Conservation (phyloP, 2,329 filamentous ascomycete species). For the Microdochium trichocladiopsis region DNA sequence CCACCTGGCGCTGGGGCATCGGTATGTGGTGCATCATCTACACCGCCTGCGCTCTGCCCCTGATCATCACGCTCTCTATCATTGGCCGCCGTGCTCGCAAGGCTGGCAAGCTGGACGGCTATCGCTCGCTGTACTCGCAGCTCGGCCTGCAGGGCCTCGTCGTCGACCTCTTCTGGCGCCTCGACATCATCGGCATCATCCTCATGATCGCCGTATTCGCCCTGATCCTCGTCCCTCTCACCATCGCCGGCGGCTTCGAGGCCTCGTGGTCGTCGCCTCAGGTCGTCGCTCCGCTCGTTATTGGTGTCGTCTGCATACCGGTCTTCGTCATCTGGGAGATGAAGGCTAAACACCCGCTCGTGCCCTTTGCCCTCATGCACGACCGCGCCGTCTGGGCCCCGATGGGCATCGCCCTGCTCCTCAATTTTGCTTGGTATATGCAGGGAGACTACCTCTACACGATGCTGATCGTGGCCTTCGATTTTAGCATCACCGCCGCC, state of each 20-base stretch:
- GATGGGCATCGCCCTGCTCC: slow-evolving; percentile 47
- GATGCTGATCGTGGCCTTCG: slow-evolving; percentile 53
- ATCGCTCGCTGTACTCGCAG: slow-evolving; percentile 19
- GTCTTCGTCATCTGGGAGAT: slow-evolving; percentile 43
- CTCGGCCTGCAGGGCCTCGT: slow-evolving; percentile 23
- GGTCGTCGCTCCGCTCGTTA: slow-evolving; percentile 35
- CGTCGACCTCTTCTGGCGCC: slow-evolving; percentile 36
- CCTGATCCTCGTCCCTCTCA: slow-evolving; percentile 36
- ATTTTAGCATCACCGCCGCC: slow-evolving; percentile 47
- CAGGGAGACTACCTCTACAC: slow-evolving; percentile 60
- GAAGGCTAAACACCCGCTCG: slow-evolving; percentile 42
- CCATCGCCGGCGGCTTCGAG: slow-evolving; percentile 34
- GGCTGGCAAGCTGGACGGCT: slow-evolving; percentile 31
- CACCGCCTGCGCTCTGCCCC: slow-evolving; percentile 45
- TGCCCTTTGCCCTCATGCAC: slow-evolving; percentile 54
- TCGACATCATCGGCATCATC: slow-evolving; percentile 37
- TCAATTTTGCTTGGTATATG: slow-evolving; percentile 55
- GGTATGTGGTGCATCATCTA: slow-evolving; percentile 60
- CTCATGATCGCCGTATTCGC: slow-evolving; percentile 38
- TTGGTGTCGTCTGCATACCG: slow-evolving; percentile 39
- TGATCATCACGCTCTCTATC: slow-evolving; percentile 42
- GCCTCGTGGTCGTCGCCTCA: slow-evolving; percentile 27
- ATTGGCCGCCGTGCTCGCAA: slow-evolving; percentile 45
- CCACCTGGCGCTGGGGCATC: slow-evolving; percentile 55
- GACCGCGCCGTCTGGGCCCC: slow-evolving; percentile 60